These are phyloP conservation scores for Venturia carpophila DNA, from an alignment of 2,329 filamentous ascomycete species.

Conservation along the genomic window DNA sequence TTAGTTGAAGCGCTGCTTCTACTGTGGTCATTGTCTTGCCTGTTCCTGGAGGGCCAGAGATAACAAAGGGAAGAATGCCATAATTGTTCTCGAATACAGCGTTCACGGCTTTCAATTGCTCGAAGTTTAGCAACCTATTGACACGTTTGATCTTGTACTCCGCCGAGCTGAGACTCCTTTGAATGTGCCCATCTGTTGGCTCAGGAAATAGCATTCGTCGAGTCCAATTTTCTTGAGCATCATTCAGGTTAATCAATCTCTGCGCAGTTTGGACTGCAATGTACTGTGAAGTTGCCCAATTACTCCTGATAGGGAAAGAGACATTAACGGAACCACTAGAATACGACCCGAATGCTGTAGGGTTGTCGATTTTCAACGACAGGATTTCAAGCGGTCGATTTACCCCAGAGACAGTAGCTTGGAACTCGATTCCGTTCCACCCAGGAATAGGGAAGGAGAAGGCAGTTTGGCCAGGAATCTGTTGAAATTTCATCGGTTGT, in stretches of 20 bases:
- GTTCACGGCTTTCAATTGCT: constrained; percentile 41
- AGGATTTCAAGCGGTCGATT: background rate
- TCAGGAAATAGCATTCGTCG: constrained; percentile 39
- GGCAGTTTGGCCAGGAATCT: background rate
- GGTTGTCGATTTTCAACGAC: background rate
- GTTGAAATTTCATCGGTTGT: constrained; percentile 12
- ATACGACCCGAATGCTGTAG: background rate
- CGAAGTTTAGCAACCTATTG: constrained; percentile 40
- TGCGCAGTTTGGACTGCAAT: background rate
- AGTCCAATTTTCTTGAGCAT: constrained; percentile 25
- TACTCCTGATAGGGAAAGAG: background rate
- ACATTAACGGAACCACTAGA: constrained; percentile 2
- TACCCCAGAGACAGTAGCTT: background rate
- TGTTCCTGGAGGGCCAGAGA: constrained; percentile 44
- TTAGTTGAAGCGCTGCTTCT: constrained; percentile 34
- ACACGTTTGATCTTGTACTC: constrained; percentile 30
- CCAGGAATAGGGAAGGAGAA: constrained; percentile 11
- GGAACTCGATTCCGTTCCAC: constrained; percentile 11
- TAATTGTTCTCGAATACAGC: constrained; percentile 35
- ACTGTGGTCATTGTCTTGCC: constrained; percentile 46
- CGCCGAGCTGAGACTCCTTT: constrained; percentile 33
- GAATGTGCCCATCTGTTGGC: constrained; percentile 31
- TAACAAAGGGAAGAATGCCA: constrained; percentile 40
- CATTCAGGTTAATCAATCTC: background rate
- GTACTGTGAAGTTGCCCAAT: background rate